Conservation (phyloP, 163 green algal species). For the Scenedesmus sp. region DNA sequence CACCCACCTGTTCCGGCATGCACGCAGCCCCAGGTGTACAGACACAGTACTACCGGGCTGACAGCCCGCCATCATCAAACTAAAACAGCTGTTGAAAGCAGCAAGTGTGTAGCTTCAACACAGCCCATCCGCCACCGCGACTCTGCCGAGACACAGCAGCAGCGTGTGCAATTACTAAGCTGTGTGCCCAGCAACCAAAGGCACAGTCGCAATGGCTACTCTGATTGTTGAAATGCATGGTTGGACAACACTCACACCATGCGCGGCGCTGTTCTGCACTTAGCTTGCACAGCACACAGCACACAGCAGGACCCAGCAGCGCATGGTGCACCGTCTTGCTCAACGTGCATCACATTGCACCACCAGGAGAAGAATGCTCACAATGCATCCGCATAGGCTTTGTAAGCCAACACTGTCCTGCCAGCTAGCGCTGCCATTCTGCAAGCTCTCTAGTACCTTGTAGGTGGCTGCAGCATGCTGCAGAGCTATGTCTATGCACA, state of each 20-base stretch:
- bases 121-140: too few species aligned
- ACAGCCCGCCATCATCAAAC: neutral
- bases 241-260: neutral
- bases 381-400: too few species aligned
- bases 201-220: neutral
- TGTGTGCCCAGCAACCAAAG: neutral
- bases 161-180: neutral
- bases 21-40: neutral
- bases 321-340: neutral
- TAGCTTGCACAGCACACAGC: neutral
- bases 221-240: neutral
- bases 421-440: neutral
- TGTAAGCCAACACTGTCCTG: neutral
- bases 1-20: too few species aligned
- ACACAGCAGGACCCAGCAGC: neutral
- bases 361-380: neutral
- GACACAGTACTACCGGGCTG: neutral
- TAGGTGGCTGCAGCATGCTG: neutral
- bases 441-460: neutral
- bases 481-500: neutral
- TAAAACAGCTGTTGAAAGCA: neutral
- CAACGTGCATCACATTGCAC: neutral
- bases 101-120: neutral
- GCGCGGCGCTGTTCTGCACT: neutral
- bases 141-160: neutral